phyloP scores from a whole-genome alignment of 106 monocot species.

The Ottelia alismoides region DNA sequence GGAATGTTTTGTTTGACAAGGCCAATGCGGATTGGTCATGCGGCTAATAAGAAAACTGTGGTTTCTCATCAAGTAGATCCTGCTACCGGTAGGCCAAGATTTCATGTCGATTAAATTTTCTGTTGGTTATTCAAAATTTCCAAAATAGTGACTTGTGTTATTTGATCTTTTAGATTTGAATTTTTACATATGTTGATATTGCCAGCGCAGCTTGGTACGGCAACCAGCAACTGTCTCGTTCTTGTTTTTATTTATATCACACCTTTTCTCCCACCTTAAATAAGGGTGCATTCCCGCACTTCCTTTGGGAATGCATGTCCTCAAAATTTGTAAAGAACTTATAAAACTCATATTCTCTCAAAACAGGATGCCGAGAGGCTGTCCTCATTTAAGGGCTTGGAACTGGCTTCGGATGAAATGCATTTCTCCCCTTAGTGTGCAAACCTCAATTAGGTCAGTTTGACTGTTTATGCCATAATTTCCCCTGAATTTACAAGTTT shows the following conservation, averaged over 20 bases:
- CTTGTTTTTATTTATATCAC: slow-evolving; percentile 1
- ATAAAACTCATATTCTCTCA: slow-evolving; percentile 73
- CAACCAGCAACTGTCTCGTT: not conserved
- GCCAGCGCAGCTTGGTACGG: not conserved
- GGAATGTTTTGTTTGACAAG: slow-evolving; percentile 63
- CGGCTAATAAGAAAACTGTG: slow-evolving; percentile 44
- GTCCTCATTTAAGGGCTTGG: slow-evolving; percentile 68
- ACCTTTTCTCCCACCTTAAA: slow-evolving; percentile 1
- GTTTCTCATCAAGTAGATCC: slow-evolving; percentile 26
- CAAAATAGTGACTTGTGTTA: not conserved
- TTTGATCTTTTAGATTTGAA: not conserved
- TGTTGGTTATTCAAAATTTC: slow-evolving; percentile 3
- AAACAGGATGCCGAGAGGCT: slow-evolving; percentile 89
- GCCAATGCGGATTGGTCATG: slow-evolving; percentile 68
- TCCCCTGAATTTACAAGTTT: slow-evolving; percentile 14
- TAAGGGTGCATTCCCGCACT: slow-evolving; percentile 18
- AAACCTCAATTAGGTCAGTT: slow-evolving; percentile 94
- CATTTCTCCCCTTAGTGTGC: slow-evolving; percentile 50
- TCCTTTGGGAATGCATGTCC: slow-evolving; percentile 46
- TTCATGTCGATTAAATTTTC: not conserved
- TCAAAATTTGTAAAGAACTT: slow-evolving; percentile 25
- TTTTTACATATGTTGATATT: not conserved
- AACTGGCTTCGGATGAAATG: slow-evolving; percentile 87
- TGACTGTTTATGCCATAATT: slow-evolving; percentile 63
- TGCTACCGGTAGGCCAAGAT: slow-evolving; percentile 30